These are phyloP conservation scores for Saturnispora hagleri DNA, from an alignment of 805 yeast genomes.

Conservation along the genomic window DNA sequence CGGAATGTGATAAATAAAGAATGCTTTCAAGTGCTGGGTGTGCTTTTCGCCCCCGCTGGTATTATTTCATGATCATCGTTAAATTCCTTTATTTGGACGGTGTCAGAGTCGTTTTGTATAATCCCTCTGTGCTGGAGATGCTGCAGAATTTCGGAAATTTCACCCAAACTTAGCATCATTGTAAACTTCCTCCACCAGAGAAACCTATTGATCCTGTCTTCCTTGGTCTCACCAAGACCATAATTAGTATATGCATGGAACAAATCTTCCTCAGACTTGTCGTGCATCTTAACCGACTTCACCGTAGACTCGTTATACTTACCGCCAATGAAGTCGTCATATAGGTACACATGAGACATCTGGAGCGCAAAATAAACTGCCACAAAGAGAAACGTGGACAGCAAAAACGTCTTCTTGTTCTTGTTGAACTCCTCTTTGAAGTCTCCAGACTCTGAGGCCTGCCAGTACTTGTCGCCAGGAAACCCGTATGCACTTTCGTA, in stretches of 20 bases:
- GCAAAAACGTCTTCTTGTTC: slow-evolving; percentile 23
- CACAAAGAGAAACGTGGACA: slow-evolving; percentile 21
- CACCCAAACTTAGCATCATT: slow-evolving; percentile 21
- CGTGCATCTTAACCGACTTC: slow-evolving; percentile 26
- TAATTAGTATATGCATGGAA: slow-evolving; percentile 38
- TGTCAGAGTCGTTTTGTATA: neutral
- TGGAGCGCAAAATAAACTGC: slow-evolving; percentile 24
- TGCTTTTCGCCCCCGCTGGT: neutral
- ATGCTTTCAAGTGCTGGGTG: neutral
- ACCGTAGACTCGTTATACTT: slow-evolving; percentile 16
- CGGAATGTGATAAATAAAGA: neutral
- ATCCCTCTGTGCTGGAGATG: slow-evolving; percentile 15
- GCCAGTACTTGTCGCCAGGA: slow-evolving; percentile 21
- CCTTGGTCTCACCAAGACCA: slow-evolving; percentile 41
- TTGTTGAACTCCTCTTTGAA: slow-evolving; percentile 21
- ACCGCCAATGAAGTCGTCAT: slow-evolving; percentile 27
- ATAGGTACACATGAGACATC: slow-evolving; percentile 21
- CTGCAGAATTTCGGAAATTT: slow-evolving; percentile 16
- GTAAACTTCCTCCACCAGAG: slow-evolving; percentile 40
- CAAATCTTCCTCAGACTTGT: slow-evolving; percentile 33
- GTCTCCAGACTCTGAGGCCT: slow-evolving; percentile 19
- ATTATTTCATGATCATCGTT: neutral
- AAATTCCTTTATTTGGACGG: neutral
- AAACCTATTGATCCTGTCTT: slow-evolving; percentile 47
- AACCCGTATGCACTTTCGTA: slow-evolving; percentile 21